Evolutionary conservation across 495 filamentous ascomycete species (phyloP), one percentile per base, ranked within the genome.

Genomic region (Jackrogersella multiformis): DNA sequence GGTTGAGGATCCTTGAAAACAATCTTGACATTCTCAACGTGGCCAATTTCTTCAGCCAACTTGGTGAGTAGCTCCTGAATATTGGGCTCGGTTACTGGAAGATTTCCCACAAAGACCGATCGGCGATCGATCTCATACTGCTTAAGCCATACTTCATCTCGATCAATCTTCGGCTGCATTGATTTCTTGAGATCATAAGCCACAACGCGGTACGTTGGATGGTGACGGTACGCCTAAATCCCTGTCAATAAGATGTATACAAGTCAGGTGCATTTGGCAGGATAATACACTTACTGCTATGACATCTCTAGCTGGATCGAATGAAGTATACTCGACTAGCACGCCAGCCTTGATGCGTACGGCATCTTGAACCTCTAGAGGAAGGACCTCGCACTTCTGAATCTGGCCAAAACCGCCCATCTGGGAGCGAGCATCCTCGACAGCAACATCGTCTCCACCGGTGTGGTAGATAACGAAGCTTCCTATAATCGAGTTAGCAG

Each of bases 61-160:
- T 77, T 61, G 9, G 66, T 35, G 12, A 88, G 53, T 10, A 78
- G 64, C 2, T 74, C 63, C 38, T 83, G 72, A 4, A 73, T 28
- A 16, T 71, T 45, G 7, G 57, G 72, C 21, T 74, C 64, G 21
- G 77, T 72, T 4, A 59, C 9, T 6, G 85, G 81, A 18, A 88
- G 63, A 36, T 79, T 77, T 8, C 82, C 82, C 35, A 87, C 76
- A 42, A 81, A 87, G 66, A 87, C 68, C 0, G 85, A 84, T 38
- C 81, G 79, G 5, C 77, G 71, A 60, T 87, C 83, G 38, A 76
- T 32, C 28, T 81, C 82, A 36, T 85, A 82, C 21, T 72, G 68
- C 21, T 67, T 67, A 9, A 81, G 72, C 51, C 74, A 83, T 2
- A 60, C 70, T 15, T 73, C 63, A 24, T 78, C 73, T 5, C 62